phyloP scores from a whole-genome alignment of 1,139 yeast species.

The Geotrichum australiense region DNA sequence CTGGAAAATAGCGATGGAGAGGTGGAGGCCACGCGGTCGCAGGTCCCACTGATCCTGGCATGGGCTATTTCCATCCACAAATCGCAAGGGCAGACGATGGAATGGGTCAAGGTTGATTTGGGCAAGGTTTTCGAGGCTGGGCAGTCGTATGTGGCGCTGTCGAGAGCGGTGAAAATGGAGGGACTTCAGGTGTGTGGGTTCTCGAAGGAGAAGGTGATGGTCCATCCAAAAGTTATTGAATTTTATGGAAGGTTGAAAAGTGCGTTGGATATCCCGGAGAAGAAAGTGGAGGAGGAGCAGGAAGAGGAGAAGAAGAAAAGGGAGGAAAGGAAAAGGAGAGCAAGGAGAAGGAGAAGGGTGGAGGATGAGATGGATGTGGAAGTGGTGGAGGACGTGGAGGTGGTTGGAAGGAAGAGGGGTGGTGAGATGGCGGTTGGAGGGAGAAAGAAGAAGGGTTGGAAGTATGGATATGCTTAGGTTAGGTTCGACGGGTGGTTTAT shows the following conservation, averaged over 20 bases:
- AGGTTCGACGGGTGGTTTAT: neutral
- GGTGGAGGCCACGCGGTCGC: conserved; percentile 47
- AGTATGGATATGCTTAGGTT: neutral
- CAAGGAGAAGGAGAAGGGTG: neutral
- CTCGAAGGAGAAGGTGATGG: conserved; percentile 47
- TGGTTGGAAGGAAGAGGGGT: neutral
- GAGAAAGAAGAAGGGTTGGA: neutral
- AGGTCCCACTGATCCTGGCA: conserved; percentile 79
- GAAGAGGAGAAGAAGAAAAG: neutral
- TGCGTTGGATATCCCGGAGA: conserved; percentile 12
- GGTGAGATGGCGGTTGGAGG: neutral
- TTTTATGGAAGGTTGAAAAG: conserved; percentile 40
- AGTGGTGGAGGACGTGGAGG: neutral
- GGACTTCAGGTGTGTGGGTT: conserved; percentile 77
- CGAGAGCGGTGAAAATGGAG: conserved; percentile 73
- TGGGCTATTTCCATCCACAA: conserved; percentile 96
- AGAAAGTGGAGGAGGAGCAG: conserved; percentile 4
- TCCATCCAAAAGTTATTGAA: conserved; percentile 54
- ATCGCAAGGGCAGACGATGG: conserved; percentile 92
- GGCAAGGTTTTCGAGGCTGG: conserved; percentile 79
- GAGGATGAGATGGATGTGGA: conserved; percentile 1
- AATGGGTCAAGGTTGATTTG: conserved; percentile 74
- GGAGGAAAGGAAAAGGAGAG: neutral
- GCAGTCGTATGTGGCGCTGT: conserved; percentile 89
- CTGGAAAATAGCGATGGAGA: conserved; percentile 54